Base-by-base conservation (phyloP, 2,329 filamentous ascomycete genomes). In the Colletotrichum salicis region DNA sequence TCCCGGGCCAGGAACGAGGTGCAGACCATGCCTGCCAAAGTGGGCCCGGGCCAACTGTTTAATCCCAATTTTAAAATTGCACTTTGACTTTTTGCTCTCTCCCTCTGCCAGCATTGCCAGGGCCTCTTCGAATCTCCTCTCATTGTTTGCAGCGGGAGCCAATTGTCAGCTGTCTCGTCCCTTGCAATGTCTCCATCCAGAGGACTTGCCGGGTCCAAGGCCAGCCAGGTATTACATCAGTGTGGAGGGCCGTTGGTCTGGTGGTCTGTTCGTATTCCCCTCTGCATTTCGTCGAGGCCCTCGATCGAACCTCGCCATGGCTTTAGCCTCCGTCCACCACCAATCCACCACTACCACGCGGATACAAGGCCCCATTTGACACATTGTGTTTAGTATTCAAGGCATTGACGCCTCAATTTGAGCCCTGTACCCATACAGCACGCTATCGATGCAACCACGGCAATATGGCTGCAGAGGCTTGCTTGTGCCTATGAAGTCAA, bases 251-350 rank as follows among this genome's bases (percentile, higher is more conserved):
- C 45, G 65, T 71, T 71, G 54, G 64, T 69, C 45, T 52, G 64
- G 59, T 71, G 69, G 64, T 58, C 69, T 69, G 69, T 69, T 71
- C 69, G 65, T 69, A 71, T 71, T 68, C 33, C 54, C 15, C 68
- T 59, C 45, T 67, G 37, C 41, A 19, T 56, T 51, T n/a, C 61
- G 67, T 70, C 63, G 61, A 67, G 62, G 56, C 62, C 41, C 48
- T 70, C 55, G 29, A 51, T 61, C 58, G 41, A 63, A 71, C 58
- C 37, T 51, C 12, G 69, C 64, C 64, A 71, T 31, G 15, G 48
- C 52, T 29, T n/a, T 24, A 59, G 51, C 41, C 57, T 66, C 58
- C 64, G 61, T 71, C 51, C 12, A 45, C 19, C 29, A 33, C 27
- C n/a, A n/a, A 57, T 71, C 51, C 12, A 45, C 19, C 29, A 33